Base-by-base conservation (phyloP, 768 basidiomycete genomes). In the Kwoniella pini region DNA sequence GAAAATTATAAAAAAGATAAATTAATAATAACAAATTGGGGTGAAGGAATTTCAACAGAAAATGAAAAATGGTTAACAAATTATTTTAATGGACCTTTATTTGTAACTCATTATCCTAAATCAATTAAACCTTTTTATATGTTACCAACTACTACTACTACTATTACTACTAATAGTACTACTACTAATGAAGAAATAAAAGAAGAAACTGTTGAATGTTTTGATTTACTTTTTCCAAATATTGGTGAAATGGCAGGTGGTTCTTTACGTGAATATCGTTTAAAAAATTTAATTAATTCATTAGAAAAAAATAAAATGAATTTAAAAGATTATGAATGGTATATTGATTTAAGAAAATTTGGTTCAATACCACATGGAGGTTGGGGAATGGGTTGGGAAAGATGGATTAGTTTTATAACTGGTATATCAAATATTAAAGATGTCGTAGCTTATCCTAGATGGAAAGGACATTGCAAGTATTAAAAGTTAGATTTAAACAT, bases 71-170 rank as follows among this genome's bases (percentile, higher is more conserved):
- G 88, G 86, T 82, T 99, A 15, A 89, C 91, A 0, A 87, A 88
- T 56, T 77, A 88, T 50, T 80, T 86, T 53, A 75, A 81, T 24
- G 88, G 88, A 0, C 95, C 96, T 1, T 84, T 94, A 1, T 97
- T 98, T 75, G 87, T 99, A 54, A 90, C 87, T 13, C 87, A 95
- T 75, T 99, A 98, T 74, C 95, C 96, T 1, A 78, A 82, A 4
- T 51, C 74, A 1, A 77, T 91, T 63, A 99, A 99, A 78, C 93
- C 96, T 7, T 98, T 98, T 81, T 99, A 99, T 80, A 97, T 98
- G 96, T 71, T 76, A 11, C 77, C 75, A 3, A 65, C 75, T 6
- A 22, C 55, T 7, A 22, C 54, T 13, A 24, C 55, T 19, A 33
- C 42, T 22, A 21, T 39, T 44, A 0, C 48, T 1, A 13, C 48